phyloP scores from a whole-genome alignment of 139 green algal genomes.

The Pedinophyceae sp. region DNA sequence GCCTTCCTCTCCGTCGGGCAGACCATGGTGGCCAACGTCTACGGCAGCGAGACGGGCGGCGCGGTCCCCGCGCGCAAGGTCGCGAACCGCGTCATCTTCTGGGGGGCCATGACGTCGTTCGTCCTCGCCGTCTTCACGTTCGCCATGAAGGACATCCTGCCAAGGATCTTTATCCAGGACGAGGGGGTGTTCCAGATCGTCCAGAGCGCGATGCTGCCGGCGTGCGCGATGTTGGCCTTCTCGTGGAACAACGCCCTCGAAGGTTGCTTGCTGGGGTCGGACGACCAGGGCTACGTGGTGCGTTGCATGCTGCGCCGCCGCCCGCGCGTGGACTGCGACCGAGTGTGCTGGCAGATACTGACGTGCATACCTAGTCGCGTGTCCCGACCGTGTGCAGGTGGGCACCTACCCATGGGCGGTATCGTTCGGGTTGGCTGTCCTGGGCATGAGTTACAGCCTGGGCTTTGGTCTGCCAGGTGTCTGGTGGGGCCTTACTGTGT shows the following conservation, averaged over 20 bases:
- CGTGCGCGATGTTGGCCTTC: constrained; percentile 11
- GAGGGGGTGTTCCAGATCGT: constrained; percentile 7
- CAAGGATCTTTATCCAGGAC: constrained; percentile 9
- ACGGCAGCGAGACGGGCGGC: not conserved
- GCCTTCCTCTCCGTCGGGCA: constrained; percentile 20
- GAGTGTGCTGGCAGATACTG: no score
- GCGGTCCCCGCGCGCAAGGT: not conserved
- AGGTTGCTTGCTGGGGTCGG: constrained; percentile 14
- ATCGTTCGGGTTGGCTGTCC: not conserved
- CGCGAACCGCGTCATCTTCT: constrained; percentile 1
- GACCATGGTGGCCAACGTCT: constrained; percentile 10
- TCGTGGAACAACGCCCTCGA: constrained; percentile 19
- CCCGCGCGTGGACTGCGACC: no score
- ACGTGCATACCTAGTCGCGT: no score
- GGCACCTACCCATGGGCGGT: not conserved
- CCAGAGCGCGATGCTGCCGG: constrained; percentile 2
- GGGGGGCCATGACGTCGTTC: not conserved
- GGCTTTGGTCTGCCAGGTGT: not conserved
- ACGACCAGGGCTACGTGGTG: constrained; percentile 19
- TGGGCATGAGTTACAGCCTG: not conserved
- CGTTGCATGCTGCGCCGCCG: no score
- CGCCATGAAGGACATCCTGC: constrained; percentile 1
- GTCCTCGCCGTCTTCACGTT: constrained; percentile 8
- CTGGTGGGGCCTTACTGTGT: not conserved
- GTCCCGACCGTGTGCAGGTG: no score